Evolutionary conservation across 2,329 filamentous ascomycete species (phyloP).

Genomic region (Metarhizium humberi): DNA sequence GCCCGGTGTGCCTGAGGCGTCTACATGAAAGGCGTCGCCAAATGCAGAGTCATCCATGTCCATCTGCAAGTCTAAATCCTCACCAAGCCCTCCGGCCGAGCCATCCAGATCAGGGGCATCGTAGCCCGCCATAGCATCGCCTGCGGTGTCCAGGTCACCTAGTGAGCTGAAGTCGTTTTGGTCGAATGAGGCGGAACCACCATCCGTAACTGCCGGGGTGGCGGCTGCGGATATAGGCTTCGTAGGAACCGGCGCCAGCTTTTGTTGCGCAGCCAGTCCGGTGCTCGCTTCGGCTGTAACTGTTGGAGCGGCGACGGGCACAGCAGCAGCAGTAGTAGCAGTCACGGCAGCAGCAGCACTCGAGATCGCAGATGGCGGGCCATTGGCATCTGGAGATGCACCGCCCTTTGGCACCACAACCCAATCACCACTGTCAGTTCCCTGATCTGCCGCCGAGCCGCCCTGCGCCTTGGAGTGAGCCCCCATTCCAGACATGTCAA

Average conservation of each 20-base stretch:
- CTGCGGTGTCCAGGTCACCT: constrained; percentile 59
- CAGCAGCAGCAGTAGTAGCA: neutral
- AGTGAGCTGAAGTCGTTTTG: constrained; percentile 55
- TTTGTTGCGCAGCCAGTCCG: constrained; percentile 8
- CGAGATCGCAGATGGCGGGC: constrained; percentile 3
- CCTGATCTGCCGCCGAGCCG: constrained; percentile 37
- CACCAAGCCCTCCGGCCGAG: constrained; percentile 36
- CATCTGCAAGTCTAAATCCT: constrained; percentile 51
- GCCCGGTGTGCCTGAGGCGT: constrained; percentile 27
- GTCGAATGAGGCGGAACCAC: constrained; percentile 37
- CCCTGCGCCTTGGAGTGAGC: constrained; percentile 22
- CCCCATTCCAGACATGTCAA: constrained; percentile 46
- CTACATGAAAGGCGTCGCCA: constrained; percentile 70
- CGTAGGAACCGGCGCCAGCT: constrained; percentile 15
- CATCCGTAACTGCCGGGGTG: constrained; percentile 33
- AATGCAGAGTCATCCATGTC: constrained; percentile 75
- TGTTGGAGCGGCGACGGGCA: neutral
- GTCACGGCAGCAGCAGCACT: neutral
- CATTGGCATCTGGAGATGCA: constrained; percentile 29
- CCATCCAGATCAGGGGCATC: constrained; percentile 44
- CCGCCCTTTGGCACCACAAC: constrained; percentile 62
- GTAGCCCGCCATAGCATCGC: constrained; percentile 61
- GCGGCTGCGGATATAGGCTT: constrained; percentile 32
- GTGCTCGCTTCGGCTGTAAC: neutral
- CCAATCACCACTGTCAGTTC: constrained; percentile 56